Evolutionary conservation across 225 moss, liverwort and hornwort species (phyloP).

Genomic region (Pleurozium schreberi): DNA sequence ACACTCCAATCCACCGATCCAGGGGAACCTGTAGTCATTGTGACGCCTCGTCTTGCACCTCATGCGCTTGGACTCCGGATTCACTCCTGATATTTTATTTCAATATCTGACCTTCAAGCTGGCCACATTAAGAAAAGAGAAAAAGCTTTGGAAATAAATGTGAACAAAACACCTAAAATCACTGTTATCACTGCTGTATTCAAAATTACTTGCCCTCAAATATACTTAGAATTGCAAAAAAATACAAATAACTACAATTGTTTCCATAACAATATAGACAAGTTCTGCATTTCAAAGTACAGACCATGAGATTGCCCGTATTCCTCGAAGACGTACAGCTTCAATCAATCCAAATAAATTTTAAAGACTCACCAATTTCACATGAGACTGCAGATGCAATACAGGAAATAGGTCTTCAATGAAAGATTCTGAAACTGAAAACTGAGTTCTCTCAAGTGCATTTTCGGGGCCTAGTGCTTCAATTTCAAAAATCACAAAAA

Average conservation of each 20-base stretch:
- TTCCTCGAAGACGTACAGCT: background rate
- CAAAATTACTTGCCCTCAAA: background rate
- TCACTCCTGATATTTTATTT: background rate
- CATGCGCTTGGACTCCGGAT: conserved; percentile 15
- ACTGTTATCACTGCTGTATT: background rate
- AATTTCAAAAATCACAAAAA: background rate
- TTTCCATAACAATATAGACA: background rate
- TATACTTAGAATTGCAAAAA: background rate
- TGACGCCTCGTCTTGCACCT: conserved; percentile 23
- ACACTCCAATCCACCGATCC: conserved; percentile 58
- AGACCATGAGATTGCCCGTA: background rate
- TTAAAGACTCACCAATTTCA: background rate
- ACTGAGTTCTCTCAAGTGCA: background rate
- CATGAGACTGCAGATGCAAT: background rate
- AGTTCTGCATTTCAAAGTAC: background rate
- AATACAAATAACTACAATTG: background rate
- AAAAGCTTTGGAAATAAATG: background rate
- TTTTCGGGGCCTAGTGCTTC: background rate
- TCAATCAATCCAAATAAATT: background rate
- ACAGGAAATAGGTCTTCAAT: background rate
- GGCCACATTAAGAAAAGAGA: background rate
- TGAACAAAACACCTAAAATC: background rate
- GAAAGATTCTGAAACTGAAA: background rate
- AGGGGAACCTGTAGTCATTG: conserved; percentile 30
- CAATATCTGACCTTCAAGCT: background rate